phyloP scores from a whole-genome alignment of 2,329 filamentous ascomycete species.

The Neodidymelliopsis sp. region DNA sequence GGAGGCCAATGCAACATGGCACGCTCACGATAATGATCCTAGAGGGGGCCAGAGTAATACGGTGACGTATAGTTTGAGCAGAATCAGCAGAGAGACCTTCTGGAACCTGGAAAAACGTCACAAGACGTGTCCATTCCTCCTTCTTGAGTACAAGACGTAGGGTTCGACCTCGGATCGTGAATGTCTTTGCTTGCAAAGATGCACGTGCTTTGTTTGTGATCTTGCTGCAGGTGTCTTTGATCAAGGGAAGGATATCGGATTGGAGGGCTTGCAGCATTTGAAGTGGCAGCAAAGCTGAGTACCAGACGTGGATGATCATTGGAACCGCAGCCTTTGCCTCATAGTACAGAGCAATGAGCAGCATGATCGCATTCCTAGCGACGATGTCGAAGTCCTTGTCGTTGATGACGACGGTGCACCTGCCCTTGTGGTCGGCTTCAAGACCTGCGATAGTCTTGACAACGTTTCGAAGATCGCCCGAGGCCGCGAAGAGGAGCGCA shows the following conservation, averaged over 20 bases:
- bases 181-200: slow-evolving; percentile 44
- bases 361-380: slow-evolving; percentile 51
- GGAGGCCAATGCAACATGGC: slow-evolving; percentile 31
- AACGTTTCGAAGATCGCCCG: slow-evolving; percentile 55
- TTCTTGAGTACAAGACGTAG: slow-evolving; percentile 43
- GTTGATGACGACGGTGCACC: slow-evolving; percentile 48
- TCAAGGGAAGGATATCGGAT: slow-evolving; percentile 33
- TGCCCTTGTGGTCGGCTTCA: slow-evolving; percentile 34
- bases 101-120: slow-evolving; percentile 35
- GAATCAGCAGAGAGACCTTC: slow-evolving; percentile 25
- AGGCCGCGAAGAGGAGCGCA: slow-evolving; percentile 52
- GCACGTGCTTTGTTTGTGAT: slow-evolving; percentile 33
- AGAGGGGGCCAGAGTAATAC: slow-evolving; percentile 35
- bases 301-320: slow-evolving; percentile 56
- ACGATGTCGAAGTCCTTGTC: slow-evolving; percentile 52
- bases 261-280: slow-evolving; percentile 32
- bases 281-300: slow-evolving; percentile 50
- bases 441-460: slow-evolving; percentile 51
- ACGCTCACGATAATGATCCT: slow-evolving; percentile 45
- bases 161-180: slow-evolving; percentile 31
- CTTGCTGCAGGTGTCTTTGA: slow-evolving; percentile 47
- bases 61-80: slow-evolving; percentile 35
- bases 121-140: slow-evolving; percentile 42
- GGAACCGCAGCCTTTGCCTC: slow-evolving; percentile 32
- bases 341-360: slow-evolving; percentile 44